These are phyloP conservation scores for Oryza glumipatula DNA, from an alignment of 176 grass and related monocot species.

Conservation along the genomic window DNA sequence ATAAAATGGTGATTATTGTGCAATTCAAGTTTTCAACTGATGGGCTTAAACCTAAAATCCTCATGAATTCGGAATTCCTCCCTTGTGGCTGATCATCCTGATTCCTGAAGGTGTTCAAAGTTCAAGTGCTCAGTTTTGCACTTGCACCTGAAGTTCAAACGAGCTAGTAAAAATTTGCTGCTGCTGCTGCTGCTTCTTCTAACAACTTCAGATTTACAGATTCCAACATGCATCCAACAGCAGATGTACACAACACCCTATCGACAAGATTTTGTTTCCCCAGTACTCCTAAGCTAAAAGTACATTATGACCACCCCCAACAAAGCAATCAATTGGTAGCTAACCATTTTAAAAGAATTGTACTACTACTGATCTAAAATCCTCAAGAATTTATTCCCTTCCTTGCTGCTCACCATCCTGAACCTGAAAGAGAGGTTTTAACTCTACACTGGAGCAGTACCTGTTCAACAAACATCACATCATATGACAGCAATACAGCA, in stretches of 20 bases:
- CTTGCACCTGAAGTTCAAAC: too few species aligned
- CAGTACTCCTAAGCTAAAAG: too few species aligned
- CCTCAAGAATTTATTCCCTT: neutral
- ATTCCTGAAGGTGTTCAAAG: neutral
- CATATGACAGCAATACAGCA: conserved; percentile 16
- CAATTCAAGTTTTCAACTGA: neutral
- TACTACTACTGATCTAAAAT: neutral
- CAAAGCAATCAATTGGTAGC: too few species aligned
- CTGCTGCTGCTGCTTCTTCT: too few species aligned
- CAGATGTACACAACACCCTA: too few species aligned
- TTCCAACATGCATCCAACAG: too few species aligned
- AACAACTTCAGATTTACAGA: too few species aligned
- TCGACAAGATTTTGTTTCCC: too few species aligned
- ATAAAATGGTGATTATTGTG: neutral
- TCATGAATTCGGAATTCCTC: neutral
- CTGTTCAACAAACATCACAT: conserved; percentile 15
- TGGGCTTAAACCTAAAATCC: neutral
- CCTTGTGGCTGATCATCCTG: neutral
- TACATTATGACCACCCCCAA: too few species aligned
- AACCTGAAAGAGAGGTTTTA: neutral
- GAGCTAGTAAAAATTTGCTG: too few species aligned
- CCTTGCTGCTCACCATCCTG: neutral
- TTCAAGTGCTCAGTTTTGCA: too few species aligned
- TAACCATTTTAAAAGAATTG: neutral
- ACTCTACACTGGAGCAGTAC: neutral